A percentile compares a stretch with the other conserved stretches of the same genome.
Conservation (phyloP, 1,284 basidiomycete genomes). For the Cryptococcus amylolentus region DNA sequence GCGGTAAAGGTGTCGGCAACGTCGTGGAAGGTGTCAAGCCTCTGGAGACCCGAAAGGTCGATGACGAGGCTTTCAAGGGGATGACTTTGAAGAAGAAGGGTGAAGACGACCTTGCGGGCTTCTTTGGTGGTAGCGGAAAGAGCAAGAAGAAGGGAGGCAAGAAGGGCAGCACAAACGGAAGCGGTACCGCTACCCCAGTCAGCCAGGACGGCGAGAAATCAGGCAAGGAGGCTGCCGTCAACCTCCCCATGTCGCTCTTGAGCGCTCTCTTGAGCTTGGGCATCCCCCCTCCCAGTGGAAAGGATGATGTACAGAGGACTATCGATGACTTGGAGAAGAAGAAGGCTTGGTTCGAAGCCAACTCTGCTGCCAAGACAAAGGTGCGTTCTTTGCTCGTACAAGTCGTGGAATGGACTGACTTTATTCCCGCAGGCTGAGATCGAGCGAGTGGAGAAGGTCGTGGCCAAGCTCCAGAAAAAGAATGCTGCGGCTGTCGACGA, state of each 20-base stretch:
- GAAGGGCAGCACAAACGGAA: slow-evolving; percentile 53
- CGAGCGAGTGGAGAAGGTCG: slow-evolving; percentile 60
- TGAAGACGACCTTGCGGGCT: slow-evolving; percentile 83
- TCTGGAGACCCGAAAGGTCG: slow-evolving; percentile 80
- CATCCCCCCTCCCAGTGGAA: slow-evolving; percentile 80
- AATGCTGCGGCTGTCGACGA: slow-evolving; percentile 31
- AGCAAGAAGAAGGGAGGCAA: slow-evolving; percentile 60
- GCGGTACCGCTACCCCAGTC: slow-evolving; percentile 47
- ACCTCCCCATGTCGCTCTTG: slow-evolving; percentile 81
- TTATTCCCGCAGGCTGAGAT: slow-evolving; percentile 70
- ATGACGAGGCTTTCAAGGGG: slow-evolving; percentile 62
- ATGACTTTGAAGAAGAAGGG: slow-evolving; percentile 86
- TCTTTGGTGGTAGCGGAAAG: slow-evolving; percentile 53
- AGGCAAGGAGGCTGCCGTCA: slow-evolving; percentile 54
- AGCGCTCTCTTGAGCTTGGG: slow-evolving; percentile 82
- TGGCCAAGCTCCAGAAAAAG: slow-evolving; percentile 54
- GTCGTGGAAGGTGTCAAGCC: slow-evolving; percentile 71
- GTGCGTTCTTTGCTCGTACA: slow-evolving; percentile 22
- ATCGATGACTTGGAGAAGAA: slow-evolving; percentile 90
- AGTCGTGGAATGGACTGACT: slow-evolving; percentile 41
- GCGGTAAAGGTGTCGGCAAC: slow-evolving; percentile 28
- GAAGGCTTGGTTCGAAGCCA: slow-evolving; percentile 84
- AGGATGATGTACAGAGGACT: slow-evolving; percentile 74
- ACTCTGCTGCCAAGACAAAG: slow-evolving; percentile 55
- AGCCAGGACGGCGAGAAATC: slow-evolving; percentile 22